phyloP scores from a whole-genome alignment of 1,284 basidiomycete species.

The Phellinidium pouzarii region DNA sequence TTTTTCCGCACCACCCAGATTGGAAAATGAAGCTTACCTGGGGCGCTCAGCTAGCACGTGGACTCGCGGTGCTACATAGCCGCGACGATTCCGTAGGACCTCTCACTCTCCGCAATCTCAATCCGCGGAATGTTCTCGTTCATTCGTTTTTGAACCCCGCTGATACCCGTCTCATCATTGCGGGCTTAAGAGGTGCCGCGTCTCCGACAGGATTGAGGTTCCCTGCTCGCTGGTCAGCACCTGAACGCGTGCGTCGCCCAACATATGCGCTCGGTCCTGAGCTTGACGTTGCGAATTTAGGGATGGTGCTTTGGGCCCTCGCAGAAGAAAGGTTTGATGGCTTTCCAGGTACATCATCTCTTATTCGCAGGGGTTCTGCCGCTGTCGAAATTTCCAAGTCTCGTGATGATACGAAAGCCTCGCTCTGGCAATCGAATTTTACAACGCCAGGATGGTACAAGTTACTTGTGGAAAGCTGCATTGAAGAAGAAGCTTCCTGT shows the following conservation, averaged over 20 bases:
- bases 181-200: constrained; percentile 5
- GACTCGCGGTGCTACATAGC: background rate
- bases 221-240: constrained; percentile 5
- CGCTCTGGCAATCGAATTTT: background rate
- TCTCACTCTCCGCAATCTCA: constrained; percentile 6
- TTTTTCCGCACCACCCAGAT: constrained; percentile 5
- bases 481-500: constrained; percentile 8
- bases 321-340: constrained; percentile 9
- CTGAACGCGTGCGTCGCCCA: constrained; percentile 5
- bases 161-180: constrained; percentile 1
- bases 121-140: constrained; percentile 12
- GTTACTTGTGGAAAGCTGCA: constrained; percentile 5
- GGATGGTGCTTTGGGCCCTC: constrained; percentile 13
- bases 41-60: constrained; percentile 1
- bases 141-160: too few species aligned
- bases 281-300: constrained; percentile 9
- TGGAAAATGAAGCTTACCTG: constrained; percentile 8
- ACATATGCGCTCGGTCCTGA: constrained; percentile 4
- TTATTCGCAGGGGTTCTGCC: background rate
- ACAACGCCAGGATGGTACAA: constrained; percentile 7
- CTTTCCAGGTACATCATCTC: constrained; percentile 1
- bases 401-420: background rate
- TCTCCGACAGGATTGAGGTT: constrained; percentile 6
- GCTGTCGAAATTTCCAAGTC: background rate
- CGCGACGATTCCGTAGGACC: background rate